phyloP scores from a whole-genome alignment of 1,139 yeast species.

The Suhomyces taliae region DNA sequence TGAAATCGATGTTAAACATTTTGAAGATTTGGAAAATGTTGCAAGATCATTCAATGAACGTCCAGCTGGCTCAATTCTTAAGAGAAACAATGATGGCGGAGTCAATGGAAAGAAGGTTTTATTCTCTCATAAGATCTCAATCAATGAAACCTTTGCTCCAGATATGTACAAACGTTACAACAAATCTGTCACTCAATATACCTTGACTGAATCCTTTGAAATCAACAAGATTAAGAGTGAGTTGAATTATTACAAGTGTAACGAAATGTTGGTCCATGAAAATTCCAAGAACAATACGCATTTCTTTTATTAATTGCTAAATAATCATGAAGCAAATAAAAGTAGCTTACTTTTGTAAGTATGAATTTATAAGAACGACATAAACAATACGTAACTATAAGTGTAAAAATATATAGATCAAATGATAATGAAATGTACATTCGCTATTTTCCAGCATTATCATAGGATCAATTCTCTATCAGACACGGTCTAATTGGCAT shows the following conservation, averaged over 20 bases:
- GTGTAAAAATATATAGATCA: too few relatives aligned
- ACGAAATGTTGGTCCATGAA: conserved; percentile 59
- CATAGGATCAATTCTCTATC: too few relatives aligned
- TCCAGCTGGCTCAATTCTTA: conserved; percentile 10
- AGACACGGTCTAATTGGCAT: too few relatives aligned
- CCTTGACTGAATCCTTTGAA: conserved; percentile 46
- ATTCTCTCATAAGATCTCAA: conserved; percentile 45
- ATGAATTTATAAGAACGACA: too few relatives aligned
- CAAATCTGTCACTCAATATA: conserved; percentile 51
- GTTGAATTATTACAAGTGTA: conserved; percentile 50
- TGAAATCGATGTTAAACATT: conserved; percentile 33
- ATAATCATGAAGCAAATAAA: neutral
- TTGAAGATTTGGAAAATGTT: conserved; percentile 24
- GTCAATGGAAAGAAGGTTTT: conserved; percentile 27
- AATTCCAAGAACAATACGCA: conserved; percentile 52
- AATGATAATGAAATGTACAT: too few relatives aligned
- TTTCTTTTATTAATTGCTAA: conserved; percentile 38
- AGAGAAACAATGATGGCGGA: conserved; percentile 1
- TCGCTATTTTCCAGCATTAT: too few relatives aligned
- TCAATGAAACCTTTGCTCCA: conserved; percentile 51
- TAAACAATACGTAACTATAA: too few relatives aligned
- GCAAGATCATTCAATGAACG: neutral
- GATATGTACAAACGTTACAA: conserved; percentile 52
- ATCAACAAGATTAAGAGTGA: conserved; percentile 51
- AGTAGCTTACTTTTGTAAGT: too few relatives aligned